phyloP scores from a whole-genome alignment of 768 basidiomycete species.

The Termitomyces heimii region DNA sequence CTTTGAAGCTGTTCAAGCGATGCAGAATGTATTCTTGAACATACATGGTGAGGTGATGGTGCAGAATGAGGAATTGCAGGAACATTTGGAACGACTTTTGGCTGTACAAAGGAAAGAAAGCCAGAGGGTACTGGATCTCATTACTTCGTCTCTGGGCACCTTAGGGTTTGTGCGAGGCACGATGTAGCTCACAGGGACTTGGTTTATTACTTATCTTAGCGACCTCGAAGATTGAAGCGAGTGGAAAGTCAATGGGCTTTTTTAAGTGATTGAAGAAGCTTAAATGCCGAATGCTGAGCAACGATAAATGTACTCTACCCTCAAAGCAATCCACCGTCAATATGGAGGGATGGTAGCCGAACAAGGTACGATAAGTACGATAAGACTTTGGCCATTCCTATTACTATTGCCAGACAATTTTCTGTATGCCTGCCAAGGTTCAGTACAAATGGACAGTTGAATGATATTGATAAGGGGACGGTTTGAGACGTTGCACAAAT shows the following conservation, averaged over 20 bases:
- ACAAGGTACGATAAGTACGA: not conserved
- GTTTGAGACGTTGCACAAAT: not conserved
- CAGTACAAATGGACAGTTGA: not conserved
- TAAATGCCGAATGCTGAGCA: not conserved
- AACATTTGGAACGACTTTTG: slow-evolving; percentile 50
- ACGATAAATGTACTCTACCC: not conserved
- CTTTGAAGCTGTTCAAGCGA: slow-evolving; percentile 92
- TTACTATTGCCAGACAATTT: not conserved
- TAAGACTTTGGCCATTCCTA: not conserved
- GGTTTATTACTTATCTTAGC: not conserved
- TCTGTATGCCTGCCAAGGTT: not conserved
- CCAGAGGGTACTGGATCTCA: slow-evolving; percentile 66
- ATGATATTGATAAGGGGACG: not conserved
- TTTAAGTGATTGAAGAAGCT: not conserved
- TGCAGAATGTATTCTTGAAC: slow-evolving; percentile 78
- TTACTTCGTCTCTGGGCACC: slow-evolving; percentile 70
- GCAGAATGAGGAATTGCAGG: slow-evolving; percentile 57
- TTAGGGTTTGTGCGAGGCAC: slow-evolving; percentile 71
- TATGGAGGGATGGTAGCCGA: not conserved
- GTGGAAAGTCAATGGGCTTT: not conserved
- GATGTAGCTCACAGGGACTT: slow-evolving; percentile 26
- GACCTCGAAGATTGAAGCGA: not conserved
- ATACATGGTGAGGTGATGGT: slow-evolving; percentile 81
- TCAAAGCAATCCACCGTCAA: not conserved
- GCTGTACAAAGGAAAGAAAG: slow-evolving; percentile 73